phyloP scores from a whole-genome alignment of 345 rosid species.

The Eucalyptus dawsonii region DNA sequence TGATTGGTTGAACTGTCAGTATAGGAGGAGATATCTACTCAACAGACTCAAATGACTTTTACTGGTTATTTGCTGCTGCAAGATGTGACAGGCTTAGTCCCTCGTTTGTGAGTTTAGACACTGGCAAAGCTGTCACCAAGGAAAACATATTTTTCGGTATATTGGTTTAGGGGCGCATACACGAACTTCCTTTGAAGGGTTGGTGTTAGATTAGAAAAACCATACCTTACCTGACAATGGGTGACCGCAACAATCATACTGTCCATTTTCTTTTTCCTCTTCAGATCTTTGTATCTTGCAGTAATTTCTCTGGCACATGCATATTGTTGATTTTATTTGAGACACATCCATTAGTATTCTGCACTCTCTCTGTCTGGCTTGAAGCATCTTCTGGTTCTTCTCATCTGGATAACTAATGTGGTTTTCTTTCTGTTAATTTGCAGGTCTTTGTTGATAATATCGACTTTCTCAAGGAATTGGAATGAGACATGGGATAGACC shows the following conservation, averaged over 20 bases:
- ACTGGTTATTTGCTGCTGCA: background rate
- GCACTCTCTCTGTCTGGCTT: background rate
- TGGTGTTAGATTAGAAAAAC: background rate
- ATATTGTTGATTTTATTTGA: background rate
- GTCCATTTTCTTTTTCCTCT: background rate
- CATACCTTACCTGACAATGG: background rate
- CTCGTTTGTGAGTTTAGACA: background rate
- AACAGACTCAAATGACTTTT: background rate
- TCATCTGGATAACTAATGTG: background rate
- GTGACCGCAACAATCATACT: background rate
- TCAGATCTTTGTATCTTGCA: background rate
- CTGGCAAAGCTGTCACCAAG: background rate
- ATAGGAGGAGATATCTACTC: background rate
- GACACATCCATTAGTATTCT: background rate
- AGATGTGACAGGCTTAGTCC: background rate
- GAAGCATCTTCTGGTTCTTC: background rate
- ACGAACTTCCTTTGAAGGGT: background rate
- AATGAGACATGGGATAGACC: constrained; percentile 22
- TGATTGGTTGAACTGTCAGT: background rate
- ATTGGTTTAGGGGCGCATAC: background rate
- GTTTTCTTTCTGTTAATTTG: background rate
- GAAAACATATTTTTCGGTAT: background rate
- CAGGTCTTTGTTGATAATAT: constrained; percentile 94
- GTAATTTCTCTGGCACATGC: background rate
- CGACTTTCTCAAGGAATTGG: constrained; percentile 82